Base-by-base conservation (phyloP, 148 eudicot species). In the Cornus kousa region DNA sequence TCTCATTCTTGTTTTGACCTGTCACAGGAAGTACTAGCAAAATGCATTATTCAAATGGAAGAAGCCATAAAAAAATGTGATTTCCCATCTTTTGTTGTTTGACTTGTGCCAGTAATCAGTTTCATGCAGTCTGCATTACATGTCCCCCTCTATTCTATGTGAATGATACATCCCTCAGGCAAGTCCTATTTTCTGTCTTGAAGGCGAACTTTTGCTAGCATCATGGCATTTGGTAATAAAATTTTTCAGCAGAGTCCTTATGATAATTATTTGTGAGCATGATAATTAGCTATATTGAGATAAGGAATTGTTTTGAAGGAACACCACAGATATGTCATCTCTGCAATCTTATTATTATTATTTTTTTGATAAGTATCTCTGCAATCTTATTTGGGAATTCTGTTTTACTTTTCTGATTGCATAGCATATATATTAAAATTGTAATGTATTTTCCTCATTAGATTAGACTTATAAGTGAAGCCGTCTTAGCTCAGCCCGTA, bases 141-240 rank as follows among this genome's bases (percentile, higher is more conserved):
- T 76, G 76, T 37, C 97, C 98, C 22, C 98, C 98, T 37, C 90
- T 95, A 72, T 91, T 93, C 81, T 95, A 95, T 87, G 90, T 95
- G 96, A 95, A 95, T 82, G 98, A 93, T 76, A 95, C 98, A 77
- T 93, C 97, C 74, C 98, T 91, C 66, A 91, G 91, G 98, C 85
- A 80, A 87, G 89, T 40, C 69, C 80, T 73, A 33, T 55, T 48
- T 48, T 69, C 77, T 73, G 22, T 24, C 20, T 43, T 68, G 19
- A 24, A 67, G 4, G 1, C 13, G 62, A 57, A 55, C 55, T 53
- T 33, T 43, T 53, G 20, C 13, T 17, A 33, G 37, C 19, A 66
- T 20, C n/a, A 20, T 70, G 2, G 39, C 46, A 22, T 67, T 72
- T 77, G 48, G 39, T 70, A 28, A 28, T 48, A 32, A 33, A 1